phyloP scores from a whole-genome alignment of 2,329 filamentous ascomycete species.

The Botrytis byssoidea region DNA sequence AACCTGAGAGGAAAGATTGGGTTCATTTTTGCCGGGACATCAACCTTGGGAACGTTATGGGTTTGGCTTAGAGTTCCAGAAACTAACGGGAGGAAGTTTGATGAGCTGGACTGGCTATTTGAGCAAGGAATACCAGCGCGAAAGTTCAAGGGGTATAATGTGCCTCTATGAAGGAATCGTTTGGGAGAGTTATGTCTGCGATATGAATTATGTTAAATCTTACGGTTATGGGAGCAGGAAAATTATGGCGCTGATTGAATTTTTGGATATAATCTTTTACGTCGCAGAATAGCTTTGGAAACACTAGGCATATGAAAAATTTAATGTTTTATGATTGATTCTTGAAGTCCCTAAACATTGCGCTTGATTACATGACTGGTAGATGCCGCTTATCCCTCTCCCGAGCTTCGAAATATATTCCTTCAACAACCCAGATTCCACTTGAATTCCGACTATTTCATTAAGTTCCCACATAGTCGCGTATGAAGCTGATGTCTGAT shows the following conservation, averaged over 20 bases:
- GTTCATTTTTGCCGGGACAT: constrained; percentile 18
- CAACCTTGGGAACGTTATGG: neutral
- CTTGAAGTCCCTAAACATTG: neutral
- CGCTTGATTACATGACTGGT: neutral
- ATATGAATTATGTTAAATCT: constrained; percentile 6
- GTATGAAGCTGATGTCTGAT: neutral
- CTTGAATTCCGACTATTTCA: neutral
- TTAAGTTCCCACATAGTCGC: neutral
- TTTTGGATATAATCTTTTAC: neutral
- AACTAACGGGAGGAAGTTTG: constrained; percentile 13
- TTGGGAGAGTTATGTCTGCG: neutral
- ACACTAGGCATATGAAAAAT: neutral
- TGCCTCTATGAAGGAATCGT: neutral
- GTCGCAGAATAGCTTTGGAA: neutral
- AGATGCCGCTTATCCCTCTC: neutral
- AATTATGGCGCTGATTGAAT: neutral
- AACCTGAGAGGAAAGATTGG: constrained; percentile 19
- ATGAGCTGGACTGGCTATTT: constrained; percentile 21
- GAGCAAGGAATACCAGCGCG: constrained; percentile 13
- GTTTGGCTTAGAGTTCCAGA: constrained; percentile 18
- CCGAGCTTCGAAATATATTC: neutral
- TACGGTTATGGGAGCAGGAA: neutral
- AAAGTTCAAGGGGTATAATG: constrained; percentile 10
- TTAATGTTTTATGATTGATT: neutral
- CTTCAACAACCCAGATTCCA: too few species aligned